Percentiles rank a stretch among this genome's conserved stretches.
phyloP scores from a whole-genome alignment of 1,139 yeast genomes.

The Debaryomyces robertsiae region DNA sequence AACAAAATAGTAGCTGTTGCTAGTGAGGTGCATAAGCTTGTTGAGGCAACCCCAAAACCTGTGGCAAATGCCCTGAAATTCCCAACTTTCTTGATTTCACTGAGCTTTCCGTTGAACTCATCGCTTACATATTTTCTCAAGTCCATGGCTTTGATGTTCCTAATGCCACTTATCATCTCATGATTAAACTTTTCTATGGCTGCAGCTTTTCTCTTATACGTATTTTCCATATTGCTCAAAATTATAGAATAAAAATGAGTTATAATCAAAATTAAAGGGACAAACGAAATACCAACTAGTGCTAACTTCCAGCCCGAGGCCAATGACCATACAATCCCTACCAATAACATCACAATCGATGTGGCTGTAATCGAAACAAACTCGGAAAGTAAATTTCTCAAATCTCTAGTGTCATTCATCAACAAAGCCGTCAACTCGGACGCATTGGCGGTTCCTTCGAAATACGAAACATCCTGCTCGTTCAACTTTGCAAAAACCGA shows the following conservation, averaged over 20 bases:
- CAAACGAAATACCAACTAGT: conserved; percentile 73
- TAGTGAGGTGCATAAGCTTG: conserved; percentile 54
- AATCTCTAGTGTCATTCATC: conserved; percentile 79
- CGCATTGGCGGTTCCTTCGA: conserved; percentile 42
- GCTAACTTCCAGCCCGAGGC: conserved; percentile 86
- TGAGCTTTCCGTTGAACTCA: conserved; percentile 35
- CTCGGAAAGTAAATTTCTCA: conserved; percentile 63
- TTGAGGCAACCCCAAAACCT: conserved; percentile 65
- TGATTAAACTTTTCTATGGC: conserved; percentile 55
- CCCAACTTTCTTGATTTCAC: conserved; percentile 35
- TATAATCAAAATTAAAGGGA: conserved; percentile 59
- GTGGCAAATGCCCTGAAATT: conserved; percentile 52
- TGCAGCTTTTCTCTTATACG: conserved; percentile 60
- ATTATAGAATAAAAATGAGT: conserved; percentile 56
- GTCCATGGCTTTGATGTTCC: conserved; percentile 62
- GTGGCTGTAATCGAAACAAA: conserved; percentile 58
- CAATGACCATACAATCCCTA: conserved; percentile 79
- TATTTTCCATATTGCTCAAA: conserved; percentile 56
- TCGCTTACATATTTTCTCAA: conserved; percentile 49
- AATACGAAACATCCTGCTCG: conserved; percentile 60
- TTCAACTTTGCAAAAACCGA: conserved; percentile 50
- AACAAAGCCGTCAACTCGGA: conserved; percentile 67
- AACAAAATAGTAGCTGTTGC: conserved; percentile 73
- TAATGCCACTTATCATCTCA: conserved; percentile 61
- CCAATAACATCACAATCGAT: conserved; percentile 51